These are phyloP conservation scores for Torulaspora quercuum DNA, from an alignment of 805 yeast genomes.

Conservation along the genomic window DNA sequence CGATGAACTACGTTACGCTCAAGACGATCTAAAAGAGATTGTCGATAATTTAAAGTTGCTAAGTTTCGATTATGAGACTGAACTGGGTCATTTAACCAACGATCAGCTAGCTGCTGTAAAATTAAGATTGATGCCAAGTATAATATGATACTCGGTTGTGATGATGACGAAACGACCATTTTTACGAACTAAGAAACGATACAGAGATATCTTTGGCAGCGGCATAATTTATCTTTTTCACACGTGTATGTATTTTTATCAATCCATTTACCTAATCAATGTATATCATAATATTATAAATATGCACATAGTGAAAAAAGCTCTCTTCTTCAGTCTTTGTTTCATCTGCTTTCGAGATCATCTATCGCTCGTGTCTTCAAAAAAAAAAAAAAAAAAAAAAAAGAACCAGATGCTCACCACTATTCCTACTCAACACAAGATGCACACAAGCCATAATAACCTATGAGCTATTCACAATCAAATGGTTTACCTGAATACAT, in stretches of 20 bases:
- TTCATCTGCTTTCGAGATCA: not conserved
- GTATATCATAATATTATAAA: too few species aligned
- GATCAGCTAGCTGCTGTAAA: slow-evolving; percentile 31
- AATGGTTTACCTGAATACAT: slow-evolving; percentile 26
- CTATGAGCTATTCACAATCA: slow-evolving; percentile 16
- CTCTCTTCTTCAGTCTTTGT: too few species aligned
- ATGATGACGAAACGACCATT: slow-evolving; percentile 13
- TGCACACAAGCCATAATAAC: too few species aligned
- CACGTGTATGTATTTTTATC: slow-evolving; percentile 4
- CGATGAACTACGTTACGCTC: slow-evolving; percentile 31
- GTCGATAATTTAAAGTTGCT: slow-evolving; percentile 27
- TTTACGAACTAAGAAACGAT: slow-evolving; percentile 3
- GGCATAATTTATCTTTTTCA: too few species aligned
- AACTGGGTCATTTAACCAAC: slow-evolving; percentile 28
- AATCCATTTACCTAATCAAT: too few species aligned
- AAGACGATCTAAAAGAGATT: slow-evolving; percentile 19
- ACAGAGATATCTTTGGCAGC: too few species aligned
- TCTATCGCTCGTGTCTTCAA: not conserved
- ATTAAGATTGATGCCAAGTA: slow-evolving; percentile 19
- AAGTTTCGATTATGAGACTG: slow-evolving; percentile 30
- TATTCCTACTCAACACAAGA: too few species aligned
- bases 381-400: slow-evolving; percentile 3
- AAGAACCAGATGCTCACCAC: too few species aligned
- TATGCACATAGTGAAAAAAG: too few species aligned
- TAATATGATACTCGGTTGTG: slow-evolving; percentile 12